Percentiles rank a stretch among this genome's conserved stretches.
These are phyloP conservation scores for Incumbomyces lentus DNA, from an alignment of 2,329 filamentous ascomycete species.

Conservation along the genomic window DNA sequence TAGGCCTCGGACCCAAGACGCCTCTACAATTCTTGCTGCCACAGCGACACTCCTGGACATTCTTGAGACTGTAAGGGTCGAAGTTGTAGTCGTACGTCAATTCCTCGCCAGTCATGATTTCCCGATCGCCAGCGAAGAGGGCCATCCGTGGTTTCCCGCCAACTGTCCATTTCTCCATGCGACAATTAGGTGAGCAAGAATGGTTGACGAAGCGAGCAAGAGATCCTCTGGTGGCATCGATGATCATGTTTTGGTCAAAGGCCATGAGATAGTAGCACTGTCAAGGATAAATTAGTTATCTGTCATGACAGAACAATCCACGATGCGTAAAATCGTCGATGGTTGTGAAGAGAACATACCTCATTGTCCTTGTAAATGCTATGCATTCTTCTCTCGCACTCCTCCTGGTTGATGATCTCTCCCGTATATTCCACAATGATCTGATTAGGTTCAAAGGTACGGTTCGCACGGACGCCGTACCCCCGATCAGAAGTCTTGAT, in stretches of 20 bases:
- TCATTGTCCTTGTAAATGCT: slow-evolving; percentile 88
- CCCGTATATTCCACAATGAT: slow-evolving; percentile 98
- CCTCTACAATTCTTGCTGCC: slow-evolving; percentile 52
- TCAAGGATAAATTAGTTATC: slow-evolving; percentile 14
- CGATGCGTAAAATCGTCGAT: neutral
- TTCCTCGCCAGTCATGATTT: slow-evolving; percentile 90
- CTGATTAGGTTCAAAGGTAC: slow-evolving; percentile 76
- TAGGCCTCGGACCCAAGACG: slow-evolving; percentile 49
- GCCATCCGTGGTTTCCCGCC: slow-evolving; percentile 91
- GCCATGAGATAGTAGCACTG: slow-evolving; percentile 98
- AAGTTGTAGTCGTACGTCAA: slow-evolving; percentile 88
- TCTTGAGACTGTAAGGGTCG: slow-evolving; percentile 52
- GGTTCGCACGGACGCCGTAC: slow-evolving; percentile 82
- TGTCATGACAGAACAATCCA: no score
- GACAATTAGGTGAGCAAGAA: slow-evolving; percentile 89
- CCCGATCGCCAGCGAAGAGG: slow-evolving; percentile 79
- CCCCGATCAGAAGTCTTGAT: slow-evolving; percentile 82
- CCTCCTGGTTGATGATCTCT: slow-evolving; percentile 90
- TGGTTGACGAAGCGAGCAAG: slow-evolving; percentile 98
- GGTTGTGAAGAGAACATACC: slow-evolving; percentile 41
- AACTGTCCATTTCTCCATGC: slow-evolving; percentile 97
- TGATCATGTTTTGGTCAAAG: slow-evolving; percentile 96
- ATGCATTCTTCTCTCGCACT: slow-evolving; percentile 89
- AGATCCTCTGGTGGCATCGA: slow-evolving; percentile 78
- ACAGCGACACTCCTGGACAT: slow-evolving; percentile 54